A percentile compares a stretch with the other conserved stretches of the same genome.
Evolutionary conservation across 1,139 yeast species (phyloP).

Genomic region (Ogataea hybrid): DNA sequence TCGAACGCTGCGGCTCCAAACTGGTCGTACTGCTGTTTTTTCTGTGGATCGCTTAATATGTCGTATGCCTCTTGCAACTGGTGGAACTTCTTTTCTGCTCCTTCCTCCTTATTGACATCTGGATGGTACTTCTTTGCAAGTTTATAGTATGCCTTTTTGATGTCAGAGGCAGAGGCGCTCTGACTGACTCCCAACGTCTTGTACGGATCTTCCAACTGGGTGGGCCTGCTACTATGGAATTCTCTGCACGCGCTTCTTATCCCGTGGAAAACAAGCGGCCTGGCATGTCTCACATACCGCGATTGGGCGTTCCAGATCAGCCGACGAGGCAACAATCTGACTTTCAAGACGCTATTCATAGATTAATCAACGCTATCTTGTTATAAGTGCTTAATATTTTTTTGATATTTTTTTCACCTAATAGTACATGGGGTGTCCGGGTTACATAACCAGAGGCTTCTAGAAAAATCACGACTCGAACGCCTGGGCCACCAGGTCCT

Average conservation of each 20-base stretch:
- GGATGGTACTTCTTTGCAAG: constrained; percentile 95
- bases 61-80: constrained; percentile 95
- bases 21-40: constrained; percentile 88
- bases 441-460: constrained; percentile 13
- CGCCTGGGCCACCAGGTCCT: constrained; percentile 33
- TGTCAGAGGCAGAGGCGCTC: constrained; percentile 72
- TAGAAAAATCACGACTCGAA: constrained; percentile 21
- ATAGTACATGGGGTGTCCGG: constrained; percentile 1
- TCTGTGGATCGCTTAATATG: constrained; percentile 79
- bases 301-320: background rate
- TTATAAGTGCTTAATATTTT: background rate
- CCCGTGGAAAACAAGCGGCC: background rate
- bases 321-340: constrained; percentile 2
- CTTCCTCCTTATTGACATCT: constrained; percentile 89
- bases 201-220: constrained; percentile 67
- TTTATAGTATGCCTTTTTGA: constrained; percentile 91
- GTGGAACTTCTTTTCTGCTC: constrained; percentile 86
- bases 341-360: constrained; percentile 5
- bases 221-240: constrained; percentile 28
- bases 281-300: background rate
- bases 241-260: constrained; percentile 5
- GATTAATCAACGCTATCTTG: background rate
- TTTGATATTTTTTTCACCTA: constrained; percentile 2
- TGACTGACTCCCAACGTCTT: constrained; percentile 73
- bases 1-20: constrained; percentile 88